Evolutionary conservation across 257 asterid genomes (phyloP).

Genomic region (Solanum stenotomum): DNA sequence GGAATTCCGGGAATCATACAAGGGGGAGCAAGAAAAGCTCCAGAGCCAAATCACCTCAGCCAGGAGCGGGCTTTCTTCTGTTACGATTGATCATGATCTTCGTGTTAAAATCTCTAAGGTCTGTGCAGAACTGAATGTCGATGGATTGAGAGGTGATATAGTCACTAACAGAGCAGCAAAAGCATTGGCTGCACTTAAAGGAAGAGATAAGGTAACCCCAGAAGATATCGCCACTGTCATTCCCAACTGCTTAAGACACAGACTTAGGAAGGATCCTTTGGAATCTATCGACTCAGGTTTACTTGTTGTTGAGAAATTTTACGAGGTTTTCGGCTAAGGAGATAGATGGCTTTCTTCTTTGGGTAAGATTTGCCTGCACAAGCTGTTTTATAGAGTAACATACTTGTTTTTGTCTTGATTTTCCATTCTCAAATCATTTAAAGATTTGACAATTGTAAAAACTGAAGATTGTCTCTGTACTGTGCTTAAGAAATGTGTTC

Average conservation of each 20-base stretch:
- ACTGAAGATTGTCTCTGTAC: neutral
- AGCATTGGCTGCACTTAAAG: slow-evolving; percentile 85
- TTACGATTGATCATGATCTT: slow-evolving; percentile 59
- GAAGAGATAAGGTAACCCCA: slow-evolving; percentile 58
- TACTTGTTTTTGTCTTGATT: neutral
- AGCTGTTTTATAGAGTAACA: neutral
- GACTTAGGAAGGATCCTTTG: slow-evolving; percentile 83
- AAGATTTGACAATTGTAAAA: neutral
- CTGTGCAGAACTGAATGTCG: slow-evolving; percentile 82
- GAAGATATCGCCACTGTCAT: slow-evolving; percentile 90
- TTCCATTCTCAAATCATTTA: neutral
- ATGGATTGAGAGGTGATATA: slow-evolving; percentile 88
- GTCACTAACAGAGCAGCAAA: slow-evolving; percentile 84
- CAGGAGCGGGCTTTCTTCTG: slow-evolving; percentile 44
- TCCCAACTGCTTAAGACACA: slow-evolving; percentile 90
- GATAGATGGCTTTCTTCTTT: neutral
- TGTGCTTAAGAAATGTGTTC: neutral
- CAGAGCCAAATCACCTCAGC: slow-evolving; percentile 65
- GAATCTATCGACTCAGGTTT: slow-evolving; percentile 91
- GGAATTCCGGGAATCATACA: slow-evolving; percentile 63
- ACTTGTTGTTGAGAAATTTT: slow-evolving; percentile 85
- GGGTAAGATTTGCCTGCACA: neutral
- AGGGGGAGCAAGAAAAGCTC: slow-evolving; percentile 73
- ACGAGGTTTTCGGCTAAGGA: slow-evolving; percentile 60
- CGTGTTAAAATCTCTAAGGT: slow-evolving; percentile 79